Conservation (phyloP, 495 filamentous ascomycete species). For the Neurospora pannonica region DNA sequence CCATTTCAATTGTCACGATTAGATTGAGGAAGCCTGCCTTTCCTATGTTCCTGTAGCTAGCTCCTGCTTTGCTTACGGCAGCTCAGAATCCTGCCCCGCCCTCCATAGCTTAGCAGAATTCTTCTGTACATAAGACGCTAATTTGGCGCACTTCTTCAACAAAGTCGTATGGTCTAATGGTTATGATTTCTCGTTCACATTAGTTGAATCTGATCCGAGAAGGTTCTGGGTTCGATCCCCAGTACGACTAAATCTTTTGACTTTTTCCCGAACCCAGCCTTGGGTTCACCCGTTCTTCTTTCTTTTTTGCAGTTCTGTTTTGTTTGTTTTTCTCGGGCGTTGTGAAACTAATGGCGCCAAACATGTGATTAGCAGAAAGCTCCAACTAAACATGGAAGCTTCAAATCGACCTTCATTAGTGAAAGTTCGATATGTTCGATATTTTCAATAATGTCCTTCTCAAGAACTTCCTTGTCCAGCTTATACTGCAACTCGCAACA, state of each 20-base stretch:
- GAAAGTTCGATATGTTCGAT: neutral
- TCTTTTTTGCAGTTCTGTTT: neutral
- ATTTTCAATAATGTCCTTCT: too few relatives aligned
- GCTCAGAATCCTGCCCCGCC: neutral
- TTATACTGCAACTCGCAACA: too few relatives aligned
- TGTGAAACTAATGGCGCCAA: neutral
- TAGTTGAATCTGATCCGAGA: neutral
- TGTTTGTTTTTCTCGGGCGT: neutral
- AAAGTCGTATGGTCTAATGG: neutral
- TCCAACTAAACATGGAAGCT: neutral
- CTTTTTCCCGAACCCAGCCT: neutral
- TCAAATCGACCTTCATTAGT: neutral
- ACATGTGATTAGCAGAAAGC: neutral
- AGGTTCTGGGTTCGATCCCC: neutral
- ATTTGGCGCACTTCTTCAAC: neutral
- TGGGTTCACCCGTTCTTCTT: neutral
- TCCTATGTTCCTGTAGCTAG: neutral
- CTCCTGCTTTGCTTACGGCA: neutral
- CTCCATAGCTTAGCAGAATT: too few relatives aligned
- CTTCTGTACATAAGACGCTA: neutral
- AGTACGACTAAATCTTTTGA: neutral
- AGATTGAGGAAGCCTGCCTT: neutral
- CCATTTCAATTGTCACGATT: too few relatives aligned
- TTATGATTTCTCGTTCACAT: neutral
- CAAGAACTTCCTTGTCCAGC: too few relatives aligned